A percentile compares a stretch with the other conserved stretches of the same genome.
Conservation (phyloP, 257 asterid species). For the Solanum virginianum region DNA sequence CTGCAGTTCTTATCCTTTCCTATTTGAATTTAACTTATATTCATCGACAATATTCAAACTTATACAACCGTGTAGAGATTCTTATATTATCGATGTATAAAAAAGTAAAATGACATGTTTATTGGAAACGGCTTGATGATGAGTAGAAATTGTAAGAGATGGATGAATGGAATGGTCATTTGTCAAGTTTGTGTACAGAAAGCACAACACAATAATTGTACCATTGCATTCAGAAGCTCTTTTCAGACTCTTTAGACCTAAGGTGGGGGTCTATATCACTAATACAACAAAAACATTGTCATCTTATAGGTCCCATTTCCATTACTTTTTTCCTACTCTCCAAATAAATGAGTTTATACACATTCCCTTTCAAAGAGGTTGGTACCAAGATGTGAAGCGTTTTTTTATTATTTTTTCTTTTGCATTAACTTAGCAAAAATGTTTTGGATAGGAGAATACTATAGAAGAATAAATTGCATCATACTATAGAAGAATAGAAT, state of each 20-base stretch:
- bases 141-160: neutral
- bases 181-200: neutral
- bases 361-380: conserved; percentile 4
- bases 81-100: neutral
- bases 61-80: no score
- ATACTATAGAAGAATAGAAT: neutral
- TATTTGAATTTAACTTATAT: neutral
- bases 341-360: neutral
- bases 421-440: neutral
- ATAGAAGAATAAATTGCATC: neutral
- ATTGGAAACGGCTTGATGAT: neutral
- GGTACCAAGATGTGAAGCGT: neutral
- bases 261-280: neutral
- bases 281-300: conserved; percentile 7
- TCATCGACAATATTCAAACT: neutral
- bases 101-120: neutral
- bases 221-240: conserved; percentile 1
- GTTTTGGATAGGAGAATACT: neutral
- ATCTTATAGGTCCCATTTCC: conserved; percentile 8
- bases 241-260: neutral
- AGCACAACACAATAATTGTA: conserved; percentile 1
- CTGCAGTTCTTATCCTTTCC: neutral
- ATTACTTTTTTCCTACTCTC: neutral
- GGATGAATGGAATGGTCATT: neutral
- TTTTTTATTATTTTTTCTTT: neutral